These are phyloP conservation scores for Diaporthe sp. DNA, from an alignment of 2,329 filamentous ascomycete genomes.

Conservation along the genomic window DNA sequence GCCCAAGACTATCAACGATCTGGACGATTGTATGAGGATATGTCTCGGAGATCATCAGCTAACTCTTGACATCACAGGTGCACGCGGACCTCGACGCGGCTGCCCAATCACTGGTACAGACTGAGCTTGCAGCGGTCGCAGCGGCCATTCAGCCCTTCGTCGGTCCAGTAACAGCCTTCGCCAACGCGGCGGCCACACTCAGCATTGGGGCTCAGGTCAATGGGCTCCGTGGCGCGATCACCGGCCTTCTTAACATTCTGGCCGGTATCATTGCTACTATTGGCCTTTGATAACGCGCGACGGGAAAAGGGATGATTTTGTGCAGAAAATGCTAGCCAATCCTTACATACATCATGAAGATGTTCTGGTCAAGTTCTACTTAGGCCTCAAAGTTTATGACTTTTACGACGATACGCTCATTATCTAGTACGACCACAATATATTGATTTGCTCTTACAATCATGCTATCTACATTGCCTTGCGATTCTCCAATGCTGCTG, in stretches of 20 bases:
- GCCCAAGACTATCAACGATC: background rate
- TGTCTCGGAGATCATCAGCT: background rate
- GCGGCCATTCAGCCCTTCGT: background rate
- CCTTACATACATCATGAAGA: background rate
- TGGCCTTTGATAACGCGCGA: background rate
- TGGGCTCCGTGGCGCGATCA: background rate
- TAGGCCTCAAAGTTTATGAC: background rate
- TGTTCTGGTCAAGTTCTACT: background rate
- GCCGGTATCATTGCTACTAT: background rate
- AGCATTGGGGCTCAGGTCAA: background rate
- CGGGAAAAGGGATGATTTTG: background rate
- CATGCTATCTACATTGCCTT: background rate
- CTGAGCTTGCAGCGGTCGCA: background rate
- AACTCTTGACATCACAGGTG: background rate
- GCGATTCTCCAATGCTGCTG: background rate
- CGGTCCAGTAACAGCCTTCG: background rate
- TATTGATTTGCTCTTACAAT: background rate
- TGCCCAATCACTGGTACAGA: background rate
- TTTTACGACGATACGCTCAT: background rate
- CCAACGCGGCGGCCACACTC: background rate
- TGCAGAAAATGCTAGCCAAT: background rate
- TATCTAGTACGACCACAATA: background rate
- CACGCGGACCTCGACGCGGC: background rate
- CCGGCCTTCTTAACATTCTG: background rate
- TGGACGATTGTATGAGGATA: background rate